phyloP scores from a whole-genome alignment of 192 early-diverging fungal genomes.

The Irineochytrium annulatum region DNA sequence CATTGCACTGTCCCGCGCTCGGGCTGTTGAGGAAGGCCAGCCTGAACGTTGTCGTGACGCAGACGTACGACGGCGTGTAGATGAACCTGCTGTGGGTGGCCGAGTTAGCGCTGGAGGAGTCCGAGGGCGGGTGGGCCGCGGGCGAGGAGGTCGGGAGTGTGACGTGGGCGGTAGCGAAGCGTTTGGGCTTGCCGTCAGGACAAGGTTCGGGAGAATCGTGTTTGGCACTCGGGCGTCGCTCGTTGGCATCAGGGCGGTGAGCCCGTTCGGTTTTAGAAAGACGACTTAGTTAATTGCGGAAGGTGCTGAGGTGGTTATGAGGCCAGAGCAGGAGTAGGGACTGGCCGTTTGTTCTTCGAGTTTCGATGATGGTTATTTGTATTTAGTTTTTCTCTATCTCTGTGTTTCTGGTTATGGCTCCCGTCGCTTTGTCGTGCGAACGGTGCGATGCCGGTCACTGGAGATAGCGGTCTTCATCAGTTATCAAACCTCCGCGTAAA shows the following conservation, averaged over 20 bases:
- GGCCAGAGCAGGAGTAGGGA: slow-evolving; percentile 32
- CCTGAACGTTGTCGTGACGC: slow-evolving; percentile 58
- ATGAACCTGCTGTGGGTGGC: slow-evolving; percentile 74
- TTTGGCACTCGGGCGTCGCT: slow-evolving; percentile 43
- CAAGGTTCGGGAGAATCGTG: slow-evolving; percentile 20
- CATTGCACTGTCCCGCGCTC: slow-evolving; percentile 55
- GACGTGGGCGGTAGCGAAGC: slow-evolving; percentile 67
- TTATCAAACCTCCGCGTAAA: too few relatives aligned
- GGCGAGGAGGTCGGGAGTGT: slow-evolving; percentile 66
- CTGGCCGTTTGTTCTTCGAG: not conserved
- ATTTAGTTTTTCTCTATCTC: too few relatives aligned
- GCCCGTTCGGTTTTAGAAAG: slow-evolving; percentile 60
- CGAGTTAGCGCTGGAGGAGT: slow-evolving; percentile 56
- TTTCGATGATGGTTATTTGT: too few relatives aligned
- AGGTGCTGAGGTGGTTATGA: slow-evolving; percentile 38
- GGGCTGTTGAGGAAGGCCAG: slow-evolving; percentile 50
- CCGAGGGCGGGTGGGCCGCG: slow-evolving; percentile 40
- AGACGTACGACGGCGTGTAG: slow-evolving; percentile 41
- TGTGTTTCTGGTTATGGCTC: too few relatives aligned
- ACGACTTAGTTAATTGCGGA: slow-evolving; percentile 56
- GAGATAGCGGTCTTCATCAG: too few relatives aligned
- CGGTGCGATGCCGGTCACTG: too few relatives aligned
- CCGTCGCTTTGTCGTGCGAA: too few relatives aligned
- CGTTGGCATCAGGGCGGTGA: slow-evolving; percentile 54
- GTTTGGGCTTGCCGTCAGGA: slow-evolving; percentile 42